Evolutionary conservation across 768 basidiomycete species (phyloP), one percentile per base, ranked within the genome.

Genomic region (Mycena chlorophos): DNA sequence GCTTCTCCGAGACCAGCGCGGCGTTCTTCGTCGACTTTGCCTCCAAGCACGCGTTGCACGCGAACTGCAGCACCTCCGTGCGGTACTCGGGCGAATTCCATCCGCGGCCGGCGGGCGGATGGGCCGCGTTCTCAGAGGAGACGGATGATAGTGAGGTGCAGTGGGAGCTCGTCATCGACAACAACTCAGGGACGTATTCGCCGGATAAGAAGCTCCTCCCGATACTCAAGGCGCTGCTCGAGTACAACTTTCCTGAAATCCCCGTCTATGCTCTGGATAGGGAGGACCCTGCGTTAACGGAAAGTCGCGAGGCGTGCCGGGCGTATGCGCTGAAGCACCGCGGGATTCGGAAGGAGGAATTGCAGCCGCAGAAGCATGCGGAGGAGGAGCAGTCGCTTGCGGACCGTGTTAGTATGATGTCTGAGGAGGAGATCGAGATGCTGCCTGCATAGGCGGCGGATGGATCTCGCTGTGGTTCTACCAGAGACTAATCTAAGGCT

Each of bases 131-230:
- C 72, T 73, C 68, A 39, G 87, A 89, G 60, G 69, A 67, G 29
- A 77, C 66, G 1, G 65, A 70, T 1, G 88, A 89, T 60, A 75
- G 75, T 3, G 73, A 79, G 4, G 84, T 87, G 40, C 68, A 73
- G 28, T 94, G 91, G 88, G 89, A 94, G 68, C 68, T 94, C 28
- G 85, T 92, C 58, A 82, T 94, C 64, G 91, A 94, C 68, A 94
- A 94, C 64, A 88, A 89, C 65, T 86, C 84, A 61, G 91, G 91
- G 47, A 94, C 91, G 49, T 93, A 94, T 66, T 79, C 89, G 28
- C 91, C 92, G 1, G 83, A 90, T 65, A 75, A 78, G 51, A 68
- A 63, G 51, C 64, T 92, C 60, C 71, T 94, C 2, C 85, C 87
- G 0, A 67, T 75, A 39, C 68, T 92, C 54, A 80, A 82, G 65